These are phyloP conservation scores for Halenospora varia DNA, from an alignment of 495 filamentous ascomycete species.

Conservation along the genomic window DNA sequence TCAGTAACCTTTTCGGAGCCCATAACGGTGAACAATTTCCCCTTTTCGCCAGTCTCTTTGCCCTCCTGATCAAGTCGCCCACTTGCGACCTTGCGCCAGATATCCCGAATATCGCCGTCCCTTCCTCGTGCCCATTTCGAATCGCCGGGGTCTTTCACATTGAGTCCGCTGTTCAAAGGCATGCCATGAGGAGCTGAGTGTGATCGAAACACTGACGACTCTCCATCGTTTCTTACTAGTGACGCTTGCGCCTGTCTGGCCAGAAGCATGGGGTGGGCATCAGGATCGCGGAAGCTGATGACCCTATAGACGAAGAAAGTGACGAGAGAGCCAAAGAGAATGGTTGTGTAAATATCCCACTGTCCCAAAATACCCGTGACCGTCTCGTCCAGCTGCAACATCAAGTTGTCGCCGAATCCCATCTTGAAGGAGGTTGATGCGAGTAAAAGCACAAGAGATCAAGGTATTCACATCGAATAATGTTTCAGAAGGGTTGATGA, in stretches of 20 bases:
- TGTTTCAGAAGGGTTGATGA: neutral
- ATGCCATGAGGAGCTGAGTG: constrained; percentile 79
- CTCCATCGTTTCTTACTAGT: constrained; percentile 74
- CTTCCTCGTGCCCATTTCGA: constrained; percentile 78
- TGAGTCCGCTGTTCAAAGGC: constrained; percentile 75
- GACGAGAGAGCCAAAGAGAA: constrained; percentile 56
- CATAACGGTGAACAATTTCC: constrained; percentile 75
- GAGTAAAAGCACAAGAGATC: neutral
- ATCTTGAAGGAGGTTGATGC: constrained; percentile 32
- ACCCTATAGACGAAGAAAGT: constrained; percentile 60
- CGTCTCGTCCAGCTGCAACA: constrained; percentile 62
- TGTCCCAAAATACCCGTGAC: constrained; percentile 64
- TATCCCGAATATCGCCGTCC: constrained; percentile 86
- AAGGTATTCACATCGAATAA: neutral
- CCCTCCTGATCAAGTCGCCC: constrained; percentile 60
- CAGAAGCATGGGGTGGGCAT: constrained; percentile 87
- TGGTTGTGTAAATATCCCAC: constrained; percentile 75
- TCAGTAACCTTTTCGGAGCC: constrained; percentile 71
- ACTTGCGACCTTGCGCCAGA: constrained; percentile 76
- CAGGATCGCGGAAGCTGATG: constrained; percentile 58
- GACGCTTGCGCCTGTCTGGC: constrained; percentile 75
- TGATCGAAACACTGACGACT: constrained; percentile 79
- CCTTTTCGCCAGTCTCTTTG: constrained; percentile 53
- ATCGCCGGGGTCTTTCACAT: constrained; percentile 76
- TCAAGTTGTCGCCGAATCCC: constrained; percentile 42